Percentiles rank a stretch among this genome's conserved stretches.
These are phyloP conservation scores for Bjerkandera adusta DNA, from an alignment of 1,284 basidiomycete genomes.

Conservation along the genomic window DNA sequence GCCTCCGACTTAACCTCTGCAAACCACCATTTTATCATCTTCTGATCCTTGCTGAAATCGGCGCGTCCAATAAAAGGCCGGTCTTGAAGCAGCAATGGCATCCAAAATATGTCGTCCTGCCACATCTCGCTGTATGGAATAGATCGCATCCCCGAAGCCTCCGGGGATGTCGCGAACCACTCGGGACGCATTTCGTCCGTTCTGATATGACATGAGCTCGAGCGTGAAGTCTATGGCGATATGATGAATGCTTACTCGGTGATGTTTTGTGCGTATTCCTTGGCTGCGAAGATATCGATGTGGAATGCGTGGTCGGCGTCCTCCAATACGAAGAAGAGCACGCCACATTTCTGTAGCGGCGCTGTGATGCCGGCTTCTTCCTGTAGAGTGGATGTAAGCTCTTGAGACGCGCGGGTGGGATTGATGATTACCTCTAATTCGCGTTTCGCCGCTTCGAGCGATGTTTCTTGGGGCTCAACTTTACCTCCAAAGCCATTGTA, in stretches of 20 bases:
- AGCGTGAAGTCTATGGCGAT: background rate
- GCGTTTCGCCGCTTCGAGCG: conserved; percentile 57
- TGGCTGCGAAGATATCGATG: conserved; percentile 64
- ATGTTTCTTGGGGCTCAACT: conserved; percentile 60
- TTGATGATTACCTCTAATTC: conserved; percentile 54
- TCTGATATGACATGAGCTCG: conserved; percentile 33
- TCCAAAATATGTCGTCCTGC: conserved; percentile 62
- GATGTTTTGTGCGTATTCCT: conserved; percentile 48
- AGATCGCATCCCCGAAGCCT: conserved; percentile 19
- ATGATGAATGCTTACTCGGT: conserved; percentile 53
- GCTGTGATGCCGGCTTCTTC: conserved; percentile 77
- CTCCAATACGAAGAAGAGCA: conserved; percentile 55
- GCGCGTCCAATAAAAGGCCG: conserved; percentile 52
- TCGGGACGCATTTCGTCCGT: conserved; percentile 70
- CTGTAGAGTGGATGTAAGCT: too few relatives aligned
- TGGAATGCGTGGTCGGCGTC: conserved; percentile 57
- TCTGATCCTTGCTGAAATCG: conserved; percentile 45
- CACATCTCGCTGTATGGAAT: conserved; percentile 63
- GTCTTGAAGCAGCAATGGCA: conserved; percentile 51
- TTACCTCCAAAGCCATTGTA: conserved; percentile 79
- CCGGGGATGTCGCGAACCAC: conserved; percentile 49
- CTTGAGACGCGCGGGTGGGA: background rate
- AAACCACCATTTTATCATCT: conserved; percentile 56
- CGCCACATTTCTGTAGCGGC: conserved; percentile 54
- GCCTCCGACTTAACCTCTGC: too few relatives aligned